A percentile compares a stretch with the other conserved stretches of the same genome.
Evolutionary conservation across 2,329 filamentous ascomycete species (phyloP).

Genomic region (Helotiales sp.): DNA sequence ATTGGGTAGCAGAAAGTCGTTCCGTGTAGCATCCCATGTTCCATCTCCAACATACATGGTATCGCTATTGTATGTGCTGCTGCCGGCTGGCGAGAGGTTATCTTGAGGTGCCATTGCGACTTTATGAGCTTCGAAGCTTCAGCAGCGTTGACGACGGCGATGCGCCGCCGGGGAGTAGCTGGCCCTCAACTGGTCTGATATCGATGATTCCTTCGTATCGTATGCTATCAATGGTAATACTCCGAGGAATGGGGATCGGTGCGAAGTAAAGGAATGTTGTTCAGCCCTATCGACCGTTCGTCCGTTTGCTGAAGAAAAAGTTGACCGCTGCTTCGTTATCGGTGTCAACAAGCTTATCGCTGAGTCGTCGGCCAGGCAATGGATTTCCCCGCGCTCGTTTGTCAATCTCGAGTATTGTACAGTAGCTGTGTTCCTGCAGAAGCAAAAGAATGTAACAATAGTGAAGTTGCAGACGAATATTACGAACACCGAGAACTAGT

Average conservation of each 20-base stretch:
- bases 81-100: conserved; percentile 57
- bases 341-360: conserved; percentile 1
- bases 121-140: too few relatives aligned
- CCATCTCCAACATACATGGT: conserved; percentile 80
- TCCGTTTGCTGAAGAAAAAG: neutral
- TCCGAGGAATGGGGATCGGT: conserved; percentile 12
- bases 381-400: neutral
- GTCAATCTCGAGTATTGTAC: neutral
- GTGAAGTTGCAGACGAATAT: neutral
- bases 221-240: too few relatives aligned
- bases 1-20: conserved; percentile 77
- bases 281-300: neutral
- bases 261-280: neutral
- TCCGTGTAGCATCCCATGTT: conserved; percentile 77
- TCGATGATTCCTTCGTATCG: conserved; percentile 1
- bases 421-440: neutral
- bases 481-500: neutral
- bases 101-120: conserved; percentile 32
- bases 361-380: neutral
- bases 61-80: conserved; percentile 70
- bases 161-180: conserved; percentile 18
- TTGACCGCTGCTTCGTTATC: neutral
- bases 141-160: conserved; percentile 21
- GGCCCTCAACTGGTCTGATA: neutral
- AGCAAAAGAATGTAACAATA: neutral